Base-by-base conservation (phyloP, 306 rosid species). In the Abrus precatorius region DNA sequence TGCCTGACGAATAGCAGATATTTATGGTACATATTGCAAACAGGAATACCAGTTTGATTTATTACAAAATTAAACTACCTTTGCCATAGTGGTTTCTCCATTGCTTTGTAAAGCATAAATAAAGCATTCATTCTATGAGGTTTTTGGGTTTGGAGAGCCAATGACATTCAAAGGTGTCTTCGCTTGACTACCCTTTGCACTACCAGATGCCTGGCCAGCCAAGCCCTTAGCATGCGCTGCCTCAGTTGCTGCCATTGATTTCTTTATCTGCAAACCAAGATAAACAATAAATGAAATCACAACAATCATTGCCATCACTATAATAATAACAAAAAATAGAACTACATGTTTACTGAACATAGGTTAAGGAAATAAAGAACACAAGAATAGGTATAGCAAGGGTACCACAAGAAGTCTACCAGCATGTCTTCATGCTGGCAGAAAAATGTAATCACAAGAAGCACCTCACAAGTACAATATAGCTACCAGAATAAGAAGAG, bases 161-260 rank as follows among this genome's bases (percentile, higher is more conserved):
- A 90, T 75, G 81, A 84, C 55, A 86, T 85, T 85, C 67, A 85
- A 90, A 66, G 98, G 90, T 47, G 90, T 38, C 86, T 93, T 95
- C 9, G 81, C 85, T 79, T 88, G 85, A 80, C 84, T 73, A 75
- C 96, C 95, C 85, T 89, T 95, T 3, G 88, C 86, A 86, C 87
- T 85, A 80, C 92, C 97, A 61, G 94, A 79, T 29, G 94, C 89
- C 87, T 90, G 99, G 76, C 98, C 97, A 45, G 89, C 67, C 44
- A 93, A 86, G 76, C 83, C 89, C 84, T 87, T 92, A 43, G 84
- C 70, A 74, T 86, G 86, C 45, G 89, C 80, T 6, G 85, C 87
- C 84, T 95, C 99, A 55, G 85, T 84, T 74, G 90, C 80, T 69
- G 81, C 69, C 66, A 90, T 69, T 69, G 99, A 95, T 84, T 95